Evolutionary conservation across 1,139 yeast genomes (phyloP).

Genomic region (Suhomyces choctaworum): DNA sequence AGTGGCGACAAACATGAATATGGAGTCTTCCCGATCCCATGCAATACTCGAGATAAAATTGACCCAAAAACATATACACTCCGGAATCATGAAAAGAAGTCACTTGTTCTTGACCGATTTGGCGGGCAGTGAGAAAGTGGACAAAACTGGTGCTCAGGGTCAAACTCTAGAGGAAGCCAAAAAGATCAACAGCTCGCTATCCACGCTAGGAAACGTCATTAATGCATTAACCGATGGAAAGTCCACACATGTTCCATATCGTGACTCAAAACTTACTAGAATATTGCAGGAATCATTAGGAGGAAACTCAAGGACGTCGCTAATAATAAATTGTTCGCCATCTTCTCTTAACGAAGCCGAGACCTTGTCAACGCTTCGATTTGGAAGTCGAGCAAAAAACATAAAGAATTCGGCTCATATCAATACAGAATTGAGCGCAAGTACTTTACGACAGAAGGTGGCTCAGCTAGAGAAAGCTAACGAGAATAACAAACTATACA

Average conservation of each 20-base stretch:
- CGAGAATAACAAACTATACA: slow-evolving; percentile 43
- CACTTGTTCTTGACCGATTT: slow-evolving; percentile 77
- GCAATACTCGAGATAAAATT: slow-evolving; percentile 72
- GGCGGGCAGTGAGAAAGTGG: slow-evolving; percentile 89
- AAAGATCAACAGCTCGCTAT: slow-evolving; percentile 75
- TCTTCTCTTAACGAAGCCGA: slow-evolving; percentile 61
- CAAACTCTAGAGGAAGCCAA: slow-evolving; percentile 80
- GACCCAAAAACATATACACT: slow-evolving; percentile 55
- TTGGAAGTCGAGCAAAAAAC: slow-evolving; percentile 76
- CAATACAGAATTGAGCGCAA: slow-evolving; percentile 65
- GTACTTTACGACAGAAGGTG: slow-evolving; percentile 53
- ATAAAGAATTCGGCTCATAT: slow-evolving; percentile 69
- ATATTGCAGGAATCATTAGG: slow-evolving; percentile 84
- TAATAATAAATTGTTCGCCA: slow-evolving; percentile 80
- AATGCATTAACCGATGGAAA: slow-evolving; percentile 73
- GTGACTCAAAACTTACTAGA: slow-evolving; percentile 83
- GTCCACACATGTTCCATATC: slow-evolving; percentile 68
- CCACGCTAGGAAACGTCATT: slow-evolving; percentile 79
- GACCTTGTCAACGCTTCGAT: slow-evolving; percentile 74
- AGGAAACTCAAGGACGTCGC: slow-evolving; percentile 80
- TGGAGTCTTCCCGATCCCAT: slow-evolving; percentile 79
- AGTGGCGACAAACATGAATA: slow-evolving; percentile 70
- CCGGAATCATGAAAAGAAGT: slow-evolving; percentile 64
- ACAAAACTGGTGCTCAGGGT: slow-evolving; percentile 77
- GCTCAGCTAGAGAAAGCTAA: slow-evolving; percentile 50